Evolutionary conservation across 768 basidiomycete genomes (phyloP).

Genomic region (Suillus luteus): DNA sequence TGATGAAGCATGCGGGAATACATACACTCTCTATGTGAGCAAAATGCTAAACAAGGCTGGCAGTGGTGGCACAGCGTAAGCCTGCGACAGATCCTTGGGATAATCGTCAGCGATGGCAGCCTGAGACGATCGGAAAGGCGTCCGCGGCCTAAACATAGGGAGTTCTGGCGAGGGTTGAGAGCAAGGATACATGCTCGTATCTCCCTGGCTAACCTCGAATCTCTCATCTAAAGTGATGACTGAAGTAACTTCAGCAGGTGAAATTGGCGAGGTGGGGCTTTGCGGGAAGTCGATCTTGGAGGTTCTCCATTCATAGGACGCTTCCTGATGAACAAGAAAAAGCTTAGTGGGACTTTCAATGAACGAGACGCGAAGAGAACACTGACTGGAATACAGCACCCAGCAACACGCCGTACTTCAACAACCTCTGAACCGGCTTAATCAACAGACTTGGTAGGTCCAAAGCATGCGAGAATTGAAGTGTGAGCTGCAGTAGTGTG

Average conservation of each 20-base stretch:
- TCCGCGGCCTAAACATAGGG: conserved; percentile 27
- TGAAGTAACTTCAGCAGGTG: too few species aligned
- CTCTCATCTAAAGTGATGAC: too few species aligned
- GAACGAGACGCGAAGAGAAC: too few species aligned
- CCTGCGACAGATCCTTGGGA: conserved; percentile 30
- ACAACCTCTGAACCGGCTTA: conserved; percentile 94
- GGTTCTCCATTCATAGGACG: too few species aligned
- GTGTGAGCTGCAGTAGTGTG: conserved; percentile 47
- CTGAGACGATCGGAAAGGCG: conserved; percentile 29
- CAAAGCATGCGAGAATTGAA: conserved; percentile 62
- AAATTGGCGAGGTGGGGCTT: too few species aligned
- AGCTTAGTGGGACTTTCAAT: too few species aligned
- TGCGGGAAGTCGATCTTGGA: too few species aligned
- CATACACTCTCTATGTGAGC: too few species aligned
- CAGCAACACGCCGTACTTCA: conserved; percentile 92
- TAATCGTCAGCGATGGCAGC: conserved; percentile 12
- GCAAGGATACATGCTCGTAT: conserved; percentile 29
- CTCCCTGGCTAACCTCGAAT: too few species aligned
- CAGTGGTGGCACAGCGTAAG: conserved; percentile 34
- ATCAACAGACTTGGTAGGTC: conserved; percentile 93
- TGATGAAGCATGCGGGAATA: too few species aligned
- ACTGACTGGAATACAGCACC: conserved; percentile 51
- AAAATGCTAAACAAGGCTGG: too few species aligned
- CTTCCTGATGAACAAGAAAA: too few species aligned
- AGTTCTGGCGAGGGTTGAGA: conserved; percentile 15